phyloP scores from a whole-genome alignment of 306 rosid species.

The Sechiopsis laciniata region DNA sequence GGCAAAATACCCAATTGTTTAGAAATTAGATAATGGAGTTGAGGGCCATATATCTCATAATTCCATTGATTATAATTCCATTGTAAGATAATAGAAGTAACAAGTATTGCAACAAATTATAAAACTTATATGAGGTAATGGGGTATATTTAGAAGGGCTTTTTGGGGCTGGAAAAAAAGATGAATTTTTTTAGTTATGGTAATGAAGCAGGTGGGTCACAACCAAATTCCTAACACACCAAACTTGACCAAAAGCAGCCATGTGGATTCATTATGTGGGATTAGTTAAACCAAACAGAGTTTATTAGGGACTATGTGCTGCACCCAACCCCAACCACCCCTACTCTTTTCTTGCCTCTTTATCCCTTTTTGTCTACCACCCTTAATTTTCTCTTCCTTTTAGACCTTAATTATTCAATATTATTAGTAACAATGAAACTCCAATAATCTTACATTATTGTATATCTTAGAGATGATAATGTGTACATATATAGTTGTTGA shows the following conservation, averaged over 20 bases:
- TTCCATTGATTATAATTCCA: not conserved
- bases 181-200: too few species aligned
- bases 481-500: too few species aligned
- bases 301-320: not conserved
- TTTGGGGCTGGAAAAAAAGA: too few species aligned
- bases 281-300: not conserved
- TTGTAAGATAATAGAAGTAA: not conserved
- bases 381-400: too few species aligned
- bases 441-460: too few species aligned
- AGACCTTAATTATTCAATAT: too few species aligned
- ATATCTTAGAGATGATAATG: too few species aligned
- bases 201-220: slow-evolving; percentile 3
- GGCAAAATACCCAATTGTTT: not conserved
- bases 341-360: not conserved
- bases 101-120: not conserved
- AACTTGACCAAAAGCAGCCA: not conserved
- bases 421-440: too few species aligned
- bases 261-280: not conserved
- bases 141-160: too few species aligned
- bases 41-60: not conserved
- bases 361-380: not conserved
- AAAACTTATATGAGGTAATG: not conserved
- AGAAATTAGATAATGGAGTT: not conserved
- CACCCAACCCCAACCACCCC: not conserved
- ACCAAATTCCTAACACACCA: slow-evolving; percentile 9